Evolutionary conservation across 805 yeast species (phyloP).

Genomic region (Candida ipomoeae): DNA sequence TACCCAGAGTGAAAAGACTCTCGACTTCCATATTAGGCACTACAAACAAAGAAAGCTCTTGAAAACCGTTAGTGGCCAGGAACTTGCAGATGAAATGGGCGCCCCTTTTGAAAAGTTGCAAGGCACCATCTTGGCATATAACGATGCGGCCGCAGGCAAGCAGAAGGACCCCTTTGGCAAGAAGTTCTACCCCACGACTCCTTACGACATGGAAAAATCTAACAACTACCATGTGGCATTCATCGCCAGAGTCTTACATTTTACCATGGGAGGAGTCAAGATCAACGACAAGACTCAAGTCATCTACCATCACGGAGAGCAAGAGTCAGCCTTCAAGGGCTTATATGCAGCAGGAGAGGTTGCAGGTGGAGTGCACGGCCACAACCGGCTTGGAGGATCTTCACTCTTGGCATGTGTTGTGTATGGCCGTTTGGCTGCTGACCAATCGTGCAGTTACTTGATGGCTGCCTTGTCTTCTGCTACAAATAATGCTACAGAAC

Average conservation of each 20-base stretch:
- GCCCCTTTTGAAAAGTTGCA: conserved; percentile 26
- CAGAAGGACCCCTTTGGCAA: conserved; percentile 41
- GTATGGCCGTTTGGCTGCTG: conserved; percentile 42
- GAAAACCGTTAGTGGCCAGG: conserved; percentile 42
- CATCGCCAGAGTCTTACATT: conserved; percentile 57
- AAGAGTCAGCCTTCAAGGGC: conserved; percentile 28
- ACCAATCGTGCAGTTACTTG: conserved; percentile 33
- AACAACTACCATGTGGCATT: conserved; percentile 47
- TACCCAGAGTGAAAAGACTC: conserved; percentile 40
- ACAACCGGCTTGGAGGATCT: conserved; percentile 41
- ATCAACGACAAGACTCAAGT: conserved; percentile 45
- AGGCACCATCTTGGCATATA: conserved; percentile 37
- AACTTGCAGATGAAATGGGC: conserved; percentile 41
- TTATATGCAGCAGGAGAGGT: conserved; percentile 44
- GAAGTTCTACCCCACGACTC: conserved; percentile 46
- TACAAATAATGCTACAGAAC: conserved; percentile 7
- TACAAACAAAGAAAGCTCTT: conserved; percentile 54
- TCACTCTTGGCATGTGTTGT: conserved; percentile 44
- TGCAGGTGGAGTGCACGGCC: conserved; percentile 46
- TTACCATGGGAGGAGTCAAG: conserved; percentile 68
- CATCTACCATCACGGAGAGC: conserved; percentile 25
- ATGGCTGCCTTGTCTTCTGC: conserved; percentile 11
- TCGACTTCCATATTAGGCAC: conserved; percentile 52
- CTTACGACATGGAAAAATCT: conserved; percentile 31
- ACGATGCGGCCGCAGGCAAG: conserved; percentile 39